phyloP scores from a whole-genome alignment of 2,329 filamentous ascomycete species.

The Claviceps cyperi region DNA sequence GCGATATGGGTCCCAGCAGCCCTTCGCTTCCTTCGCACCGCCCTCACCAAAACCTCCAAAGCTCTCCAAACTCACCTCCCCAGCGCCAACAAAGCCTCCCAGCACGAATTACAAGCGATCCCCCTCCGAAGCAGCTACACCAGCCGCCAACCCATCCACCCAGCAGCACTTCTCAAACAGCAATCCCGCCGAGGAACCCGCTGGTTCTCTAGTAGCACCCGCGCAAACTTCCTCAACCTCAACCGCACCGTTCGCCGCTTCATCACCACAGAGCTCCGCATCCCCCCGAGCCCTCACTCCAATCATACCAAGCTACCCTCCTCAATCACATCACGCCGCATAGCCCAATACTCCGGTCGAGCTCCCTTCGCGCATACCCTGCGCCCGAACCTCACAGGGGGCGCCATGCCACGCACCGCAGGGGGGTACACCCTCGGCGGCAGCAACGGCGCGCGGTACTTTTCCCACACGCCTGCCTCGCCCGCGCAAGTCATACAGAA shows the following conservation, averaged over 20 bases:
- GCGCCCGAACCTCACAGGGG: constrained; percentile 82
- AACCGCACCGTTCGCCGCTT: constrained; percentile 35
- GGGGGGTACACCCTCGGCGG: constrained; percentile 73
- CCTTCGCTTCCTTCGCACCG: constrained; percentile 38
- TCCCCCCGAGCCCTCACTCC: constrained; percentile 18
- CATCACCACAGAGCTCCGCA: constrained; percentile 26
- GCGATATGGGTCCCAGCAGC: constrained; percentile 43
- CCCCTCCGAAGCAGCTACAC: constrained; percentile 25
- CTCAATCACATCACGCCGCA: constrained; percentile 33
- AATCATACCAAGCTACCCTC: constrained; percentile 35
- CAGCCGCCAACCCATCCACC: constrained; percentile 37
- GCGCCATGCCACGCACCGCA: constrained; percentile 67
- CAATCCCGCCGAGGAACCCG: constrained; percentile 24
- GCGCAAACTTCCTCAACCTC: constrained; percentile 19
- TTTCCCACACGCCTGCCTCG: constrained; percentile 73
- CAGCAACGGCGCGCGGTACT: constrained; percentile 55
- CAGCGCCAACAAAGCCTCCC: constrained; percentile 28
- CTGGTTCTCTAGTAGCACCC: constrained; percentile 34
- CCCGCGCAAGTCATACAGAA: constrained; percentile 88
- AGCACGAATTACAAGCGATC: constrained; percentile 31
- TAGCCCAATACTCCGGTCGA: constrained; percentile 52
- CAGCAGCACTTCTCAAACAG: constrained; percentile 36
- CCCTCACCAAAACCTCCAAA: constrained; percentile 35
- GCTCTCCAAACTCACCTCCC: constrained; percentile 36
- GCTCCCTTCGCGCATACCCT: constrained; percentile 81